Percentiles rank a stretch among this genome's conserved stretches.
Conservation (phyloP, 1,139 yeast genomes). For the Saccharomycopsis crataegensis region DNA sequence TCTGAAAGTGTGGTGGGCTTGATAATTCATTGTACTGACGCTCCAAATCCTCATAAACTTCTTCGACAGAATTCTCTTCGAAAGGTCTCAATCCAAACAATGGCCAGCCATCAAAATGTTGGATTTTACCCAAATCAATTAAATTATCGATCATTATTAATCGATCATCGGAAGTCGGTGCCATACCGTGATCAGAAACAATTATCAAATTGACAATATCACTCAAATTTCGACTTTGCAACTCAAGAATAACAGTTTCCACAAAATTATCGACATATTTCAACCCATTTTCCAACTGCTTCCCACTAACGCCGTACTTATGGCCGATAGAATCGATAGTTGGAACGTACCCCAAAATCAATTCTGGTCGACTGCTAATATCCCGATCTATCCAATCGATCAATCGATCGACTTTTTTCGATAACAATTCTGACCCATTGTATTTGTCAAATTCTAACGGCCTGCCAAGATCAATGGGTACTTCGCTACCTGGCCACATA, state of each 20-base stretch:
- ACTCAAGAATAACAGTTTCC: slow-evolving; percentile 39
- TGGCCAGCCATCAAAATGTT: slow-evolving; percentile 86
- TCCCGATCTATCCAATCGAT: slow-evolving; percentile 62
- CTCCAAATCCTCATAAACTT: slow-evolving; percentile 32
- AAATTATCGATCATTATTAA: slow-evolving; percentile 63
- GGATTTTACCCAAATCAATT: slow-evolving; percentile 45
- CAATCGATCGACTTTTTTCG: slow-evolving; percentile 49
- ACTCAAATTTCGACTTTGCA: slow-evolving; percentile 48
- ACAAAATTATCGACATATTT: slow-evolving; percentile 60
- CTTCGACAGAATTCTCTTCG: slow-evolving; percentile 30
- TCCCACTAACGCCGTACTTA: slow-evolving; percentile 57
- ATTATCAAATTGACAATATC: slow-evolving; percentile 66
- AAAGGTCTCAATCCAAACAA: slow-evolving; percentile 66
- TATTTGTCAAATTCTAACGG: slow-evolving; percentile 54
- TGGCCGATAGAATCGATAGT: slow-evolving; percentile 75
- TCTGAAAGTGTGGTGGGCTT: slow-evolving; percentile 34
- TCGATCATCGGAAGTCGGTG: slow-evolving; percentile 63
- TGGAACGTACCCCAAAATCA: slow-evolving; percentile 76
- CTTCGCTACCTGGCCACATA: slow-evolving; percentile 96
- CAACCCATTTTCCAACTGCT: slow-evolving; percentile 47
- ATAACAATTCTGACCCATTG: slow-evolving; percentile 56
- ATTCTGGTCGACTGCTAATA: slow-evolving; percentile 52
- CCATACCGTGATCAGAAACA: slow-evolving; percentile 93
- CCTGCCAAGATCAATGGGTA: slow-evolving; percentile 38
- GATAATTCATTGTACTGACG: slow-evolving; percentile 18